These are phyloP conservation scores for Claviceps capensis DNA, from an alignment of 2,329 filamentous ascomycete species.

Conservation along the genomic window DNA sequence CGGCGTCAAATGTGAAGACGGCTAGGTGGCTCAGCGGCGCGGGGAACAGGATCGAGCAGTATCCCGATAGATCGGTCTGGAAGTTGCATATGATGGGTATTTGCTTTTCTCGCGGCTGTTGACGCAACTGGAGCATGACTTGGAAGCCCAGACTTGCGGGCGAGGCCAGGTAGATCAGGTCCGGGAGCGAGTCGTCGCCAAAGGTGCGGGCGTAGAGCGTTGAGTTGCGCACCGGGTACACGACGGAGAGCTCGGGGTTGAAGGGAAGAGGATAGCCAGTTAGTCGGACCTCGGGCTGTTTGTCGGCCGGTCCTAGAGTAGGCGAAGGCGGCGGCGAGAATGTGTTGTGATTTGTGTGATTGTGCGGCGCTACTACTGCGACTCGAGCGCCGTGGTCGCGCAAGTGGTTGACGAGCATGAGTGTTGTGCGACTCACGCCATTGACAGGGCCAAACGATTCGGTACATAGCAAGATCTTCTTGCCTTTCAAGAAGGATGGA, in stretches of 20 bases:
- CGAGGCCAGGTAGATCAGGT: conserved; percentile 56
- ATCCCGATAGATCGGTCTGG: conserved; percentile 57
- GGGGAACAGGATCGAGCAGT: conserved; percentile 56
- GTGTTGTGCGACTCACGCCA: conserved; percentile 57
- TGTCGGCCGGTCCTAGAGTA: conserved; percentile 17
- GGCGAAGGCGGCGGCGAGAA: conserved; percentile 31
- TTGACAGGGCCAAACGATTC: conserved; percentile 62
- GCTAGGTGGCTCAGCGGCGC: conserved; percentile 45
- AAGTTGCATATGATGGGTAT: conserved; percentile 55
- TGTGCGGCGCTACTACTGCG: conserved; percentile 51
- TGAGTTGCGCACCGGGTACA: conserved; percentile 53
- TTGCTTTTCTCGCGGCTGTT: conserved; percentile 38
- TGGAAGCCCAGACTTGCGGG: conserved; percentile 59
- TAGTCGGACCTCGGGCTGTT: conserved; percentile 40
- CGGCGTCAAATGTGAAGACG: conserved; percentile 45
- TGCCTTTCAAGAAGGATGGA: conserved; percentile 37
- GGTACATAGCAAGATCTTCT: conserved; percentile 52
- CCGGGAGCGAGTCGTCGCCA: conserved; percentile 34
- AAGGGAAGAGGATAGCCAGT: conserved; percentile 55
- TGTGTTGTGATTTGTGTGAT: conserved; percentile 39
- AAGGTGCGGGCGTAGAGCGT: conserved; percentile 48
- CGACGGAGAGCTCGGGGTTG: conserved; percentile 57
- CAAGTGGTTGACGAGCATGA: conserved; percentile 55
- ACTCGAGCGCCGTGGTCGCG: conserved; percentile 49
- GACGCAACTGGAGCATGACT: conserved; percentile 53